Evolutionary conservation across 2,329 filamentous ascomycete species (phyloP).

Genomic region (Fusarium tricinctum): DNA sequence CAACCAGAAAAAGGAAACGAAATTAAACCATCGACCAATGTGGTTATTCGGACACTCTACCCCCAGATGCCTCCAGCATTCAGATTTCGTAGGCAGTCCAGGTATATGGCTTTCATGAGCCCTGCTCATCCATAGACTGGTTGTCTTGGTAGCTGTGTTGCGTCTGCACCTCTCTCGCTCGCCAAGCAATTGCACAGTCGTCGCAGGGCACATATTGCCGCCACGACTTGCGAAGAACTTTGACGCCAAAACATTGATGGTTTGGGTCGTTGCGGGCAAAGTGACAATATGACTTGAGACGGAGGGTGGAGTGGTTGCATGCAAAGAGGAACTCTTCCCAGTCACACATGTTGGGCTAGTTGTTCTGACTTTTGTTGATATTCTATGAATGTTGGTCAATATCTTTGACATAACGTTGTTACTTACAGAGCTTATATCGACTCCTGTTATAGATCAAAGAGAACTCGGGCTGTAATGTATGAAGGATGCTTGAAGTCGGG

Average conservation of each 20-base stretch:
- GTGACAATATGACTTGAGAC: constrained; percentile 79
- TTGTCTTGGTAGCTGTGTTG: constrained; percentile 1
- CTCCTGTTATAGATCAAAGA: not conserved
- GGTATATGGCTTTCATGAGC: not conserved
- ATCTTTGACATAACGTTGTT: not conserved
- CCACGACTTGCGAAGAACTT: constrained; percentile 73
- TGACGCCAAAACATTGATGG: constrained; percentile 77
- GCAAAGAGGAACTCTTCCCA: constrained; percentile 77
- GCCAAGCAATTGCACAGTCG: constrained; percentile 55
- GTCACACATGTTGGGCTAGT: constrained; percentile 71
- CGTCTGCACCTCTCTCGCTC: constrained; percentile 20
- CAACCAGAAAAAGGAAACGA: not conserved
- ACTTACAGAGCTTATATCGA: constrained; percentile 11
- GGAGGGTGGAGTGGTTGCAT: constrained; percentile 72
- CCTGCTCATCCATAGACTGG: constrained; percentile 5
- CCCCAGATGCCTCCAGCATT: no score
- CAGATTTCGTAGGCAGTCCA: no score
- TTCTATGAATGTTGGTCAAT: not conserved
- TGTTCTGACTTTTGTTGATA: not conserved
- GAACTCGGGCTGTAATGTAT: not conserved
- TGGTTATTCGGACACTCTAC: not conserved
- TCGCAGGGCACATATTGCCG: constrained; percentile 68
- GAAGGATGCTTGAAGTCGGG: not conserved
- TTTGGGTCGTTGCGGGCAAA: constrained; percentile 79
- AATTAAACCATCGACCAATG: not conserved